Base-by-base conservation (phyloP, 1,139 yeast species). In the Diutina siamensis region DNA sequence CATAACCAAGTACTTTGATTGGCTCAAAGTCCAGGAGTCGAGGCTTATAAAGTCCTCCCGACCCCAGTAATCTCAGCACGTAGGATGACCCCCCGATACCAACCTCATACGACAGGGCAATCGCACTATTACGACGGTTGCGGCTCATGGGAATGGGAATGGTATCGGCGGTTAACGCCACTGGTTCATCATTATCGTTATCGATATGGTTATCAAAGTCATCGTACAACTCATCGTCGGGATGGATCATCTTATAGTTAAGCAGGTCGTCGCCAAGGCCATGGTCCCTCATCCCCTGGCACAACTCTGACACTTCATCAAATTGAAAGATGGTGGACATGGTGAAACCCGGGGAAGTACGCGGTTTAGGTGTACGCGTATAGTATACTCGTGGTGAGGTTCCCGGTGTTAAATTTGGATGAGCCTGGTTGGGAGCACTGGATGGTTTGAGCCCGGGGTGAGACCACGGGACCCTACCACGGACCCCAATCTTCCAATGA, bases 1-100 rank as follows among this genome's bases (percentile, higher is more conserved):
- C 97, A 51, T 80, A 78, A 0, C 97, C 97, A n/a, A 88, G 67
- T 0, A 87, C 94, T 59, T 80, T 83, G 10, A 88, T 63, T 2
- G 85, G 84, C 51, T 76, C 80, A 55, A 88, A 88, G 58, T 88
- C 95, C 1, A 68, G 55, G 12, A 71, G 57, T 18, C 59, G 60
- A 3, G 75, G 73, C 49, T 55, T 59, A 46, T 49, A 48, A 12
- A 22, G 32, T 3, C 32, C 32, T 5, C 42, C 42, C 3, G 42
- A 22, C 9, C 32, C 32, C 32, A 25, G 31, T n/a, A 38, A 9
- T 25, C 31, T 22, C 42, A 25, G 33, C 21, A 38, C 42, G n/a
- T 38, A 38, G 15, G 33, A 25, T 27, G 33, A 25, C 12, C 31
- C 32, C 28, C 42, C 42, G 9, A 38, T 38, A 13, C 42, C 42